Conservation (phyloP, 768 basidiomycete species). For the Suillus cothurnatus region DNA sequence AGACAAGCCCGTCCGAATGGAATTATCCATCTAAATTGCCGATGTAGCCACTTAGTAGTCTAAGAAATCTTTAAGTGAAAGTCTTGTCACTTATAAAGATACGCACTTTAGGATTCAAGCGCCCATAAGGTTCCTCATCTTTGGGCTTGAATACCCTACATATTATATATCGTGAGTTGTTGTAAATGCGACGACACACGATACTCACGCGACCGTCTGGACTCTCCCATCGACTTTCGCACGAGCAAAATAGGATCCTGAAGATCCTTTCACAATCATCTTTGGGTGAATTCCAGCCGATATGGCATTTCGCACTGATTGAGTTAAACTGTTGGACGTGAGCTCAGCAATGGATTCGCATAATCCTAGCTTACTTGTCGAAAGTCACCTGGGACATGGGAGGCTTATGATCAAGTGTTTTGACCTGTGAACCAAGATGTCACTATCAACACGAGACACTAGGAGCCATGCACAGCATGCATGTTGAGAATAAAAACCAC, state of each 20-base stretch:
- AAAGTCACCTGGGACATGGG: constrained; percentile 78
- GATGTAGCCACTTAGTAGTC: constrained; percentile 90
- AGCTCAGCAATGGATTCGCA: constrained; percentile 10
- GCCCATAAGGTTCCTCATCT: constrained; percentile 87
- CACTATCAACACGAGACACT: constrained; percentile 5
- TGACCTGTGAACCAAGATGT: constrained; percentile 45
- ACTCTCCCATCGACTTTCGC: constrained; percentile 75
- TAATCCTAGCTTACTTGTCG: constrained; percentile 52
- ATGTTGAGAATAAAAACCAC: not conserved
- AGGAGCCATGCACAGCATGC: not conserved
- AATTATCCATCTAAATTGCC: constrained; percentile 87
- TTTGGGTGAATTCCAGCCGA: constrained; percentile 82
- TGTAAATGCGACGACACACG: not conserved
- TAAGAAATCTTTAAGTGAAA: constrained; percentile 26
- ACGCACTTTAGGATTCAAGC: constrained; percentile 79
- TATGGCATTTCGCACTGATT: constrained; percentile 71
- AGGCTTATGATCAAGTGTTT: constrained; percentile 79
- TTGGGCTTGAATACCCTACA: constrained; percentile 89
- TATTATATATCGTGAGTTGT: not conserved
- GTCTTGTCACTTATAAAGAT: not conserved
- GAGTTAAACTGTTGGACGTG: constrained; percentile 48
- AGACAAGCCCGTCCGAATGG: constrained; percentile 89
- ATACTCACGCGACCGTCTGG: constrained; percentile 77
- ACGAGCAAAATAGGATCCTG: constrained; percentile 91
- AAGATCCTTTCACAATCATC: constrained; percentile 88